A percentile compares a stretch with the other conserved stretches of the same genome.
These are phyloP conservation scores for Pestalotiopsis sp. DNA, from an alignment of 2,329 filamentous ascomycete species.

Conservation along the genomic window DNA sequence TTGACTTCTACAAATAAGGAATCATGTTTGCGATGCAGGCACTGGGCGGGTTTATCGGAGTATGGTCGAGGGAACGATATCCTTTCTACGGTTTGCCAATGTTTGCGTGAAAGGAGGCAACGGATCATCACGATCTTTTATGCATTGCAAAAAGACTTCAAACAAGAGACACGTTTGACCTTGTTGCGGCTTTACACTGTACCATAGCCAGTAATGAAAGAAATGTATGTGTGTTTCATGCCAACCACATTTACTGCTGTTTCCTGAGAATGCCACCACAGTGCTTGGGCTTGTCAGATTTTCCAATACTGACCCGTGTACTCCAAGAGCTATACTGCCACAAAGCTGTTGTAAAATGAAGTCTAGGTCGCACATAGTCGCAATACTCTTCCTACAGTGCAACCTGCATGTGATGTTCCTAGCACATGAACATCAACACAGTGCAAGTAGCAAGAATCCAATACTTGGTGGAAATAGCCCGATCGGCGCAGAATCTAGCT, in stretches of 20 bases:
- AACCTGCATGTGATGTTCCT: background rate
- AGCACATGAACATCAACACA: background rate
- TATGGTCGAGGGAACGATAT: background rate
- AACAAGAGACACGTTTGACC: background rate
- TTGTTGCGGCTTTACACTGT: conserved; percentile 10
- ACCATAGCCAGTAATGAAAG: conserved; percentile 14
- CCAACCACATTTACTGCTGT: background rate
- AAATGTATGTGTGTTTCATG: background rate
- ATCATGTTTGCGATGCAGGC: background rate
- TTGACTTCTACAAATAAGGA: conserved; percentile 86
- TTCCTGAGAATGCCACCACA: background rate
- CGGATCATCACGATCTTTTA: background rate
- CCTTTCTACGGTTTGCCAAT: background rate
- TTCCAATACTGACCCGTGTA: too few species aligned
- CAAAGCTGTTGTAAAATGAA: too few species aligned
- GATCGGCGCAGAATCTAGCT: too few species aligned
- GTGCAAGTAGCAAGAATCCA: background rate
- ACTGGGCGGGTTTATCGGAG: background rate
- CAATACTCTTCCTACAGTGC: background rate
- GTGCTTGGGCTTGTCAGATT: background rate
- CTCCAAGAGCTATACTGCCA: background rate
- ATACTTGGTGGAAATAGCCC: too few species aligned
- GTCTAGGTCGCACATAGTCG: background rate
- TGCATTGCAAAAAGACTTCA: background rate
- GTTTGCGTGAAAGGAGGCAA: background rate